These are phyloP conservation scores for Penicillium flavigenum DNA, from an alignment of 495 filamentous ascomycete genomes.

Conservation along the genomic window DNA sequence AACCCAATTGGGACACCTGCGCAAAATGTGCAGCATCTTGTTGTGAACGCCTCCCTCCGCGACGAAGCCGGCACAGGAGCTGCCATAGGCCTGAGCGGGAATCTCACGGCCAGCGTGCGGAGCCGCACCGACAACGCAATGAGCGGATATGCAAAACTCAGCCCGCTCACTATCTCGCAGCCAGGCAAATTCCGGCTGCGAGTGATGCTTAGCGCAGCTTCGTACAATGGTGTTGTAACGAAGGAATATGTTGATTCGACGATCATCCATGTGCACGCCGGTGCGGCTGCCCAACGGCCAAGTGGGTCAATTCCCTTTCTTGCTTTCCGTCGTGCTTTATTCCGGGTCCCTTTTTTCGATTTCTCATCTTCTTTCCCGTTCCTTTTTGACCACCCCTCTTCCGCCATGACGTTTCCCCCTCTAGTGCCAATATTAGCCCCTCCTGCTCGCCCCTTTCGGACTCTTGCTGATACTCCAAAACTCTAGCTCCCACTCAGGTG, in stretches of 20 bases:
- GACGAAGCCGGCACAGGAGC: constrained; percentile 33
- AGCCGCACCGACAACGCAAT: constrained; percentile 35
- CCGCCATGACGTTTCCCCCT: neutral
- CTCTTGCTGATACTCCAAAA: constrained; percentile 18
- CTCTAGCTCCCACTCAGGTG: constrained; percentile 32
- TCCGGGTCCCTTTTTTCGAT: neutral
- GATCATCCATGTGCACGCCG: constrained; percentile 35
- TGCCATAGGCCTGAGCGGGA: constrained; percentile 30
- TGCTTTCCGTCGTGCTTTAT: neutral
- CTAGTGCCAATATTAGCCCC: neutral
- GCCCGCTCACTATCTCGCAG: constrained; percentile 30
- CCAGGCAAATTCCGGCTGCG: constrained; percentile 40
- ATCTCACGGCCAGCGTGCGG: constrained; percentile 39
- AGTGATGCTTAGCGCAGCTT: constrained; percentile 38
- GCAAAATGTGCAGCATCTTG: constrained; percentile 33
- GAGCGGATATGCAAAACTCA: constrained; percentile 41
- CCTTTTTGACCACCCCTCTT: constrained; percentile 3
- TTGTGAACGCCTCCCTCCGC: constrained; percentile 33
- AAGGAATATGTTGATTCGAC: constrained; percentile 38
- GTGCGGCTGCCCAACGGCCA: constrained; percentile 33
- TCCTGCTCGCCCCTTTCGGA: constrained; percentile 10
- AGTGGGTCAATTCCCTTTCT: constrained; percentile 30
- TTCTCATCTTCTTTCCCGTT: neutral
- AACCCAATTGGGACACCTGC: constrained; percentile 34
- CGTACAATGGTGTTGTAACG: constrained; percentile 32